Conservation (phyloP, 768 basidiomycete genomes). For the Coprinopsis marcescibilis region DNA sequence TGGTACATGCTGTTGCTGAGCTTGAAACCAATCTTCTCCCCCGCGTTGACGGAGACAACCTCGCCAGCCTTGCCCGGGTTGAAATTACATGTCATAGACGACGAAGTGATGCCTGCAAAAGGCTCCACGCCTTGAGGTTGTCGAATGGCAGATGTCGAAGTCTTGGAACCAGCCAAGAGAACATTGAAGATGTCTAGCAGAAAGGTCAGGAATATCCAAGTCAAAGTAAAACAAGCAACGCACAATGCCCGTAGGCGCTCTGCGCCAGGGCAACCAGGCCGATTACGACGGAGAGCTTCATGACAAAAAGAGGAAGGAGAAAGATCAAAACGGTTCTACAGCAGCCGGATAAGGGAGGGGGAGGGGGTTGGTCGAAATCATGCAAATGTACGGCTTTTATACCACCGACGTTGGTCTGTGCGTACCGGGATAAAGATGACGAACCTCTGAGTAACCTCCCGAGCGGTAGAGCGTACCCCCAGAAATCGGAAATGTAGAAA, state of each 20-base stretch:
- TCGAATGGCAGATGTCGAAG: conserved; percentile 20
- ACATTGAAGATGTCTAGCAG: conserved; percentile 20
- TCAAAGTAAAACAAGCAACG: background rate
- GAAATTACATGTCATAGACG: conserved; percentile 24
- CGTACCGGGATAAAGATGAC: too few relatives aligned
- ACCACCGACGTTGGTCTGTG: too few relatives aligned
- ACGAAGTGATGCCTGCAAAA: conserved; percentile 16
- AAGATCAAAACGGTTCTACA: too few relatives aligned
- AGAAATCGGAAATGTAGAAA: too few relatives aligned
- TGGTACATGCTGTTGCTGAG: conserved; percentile 21
- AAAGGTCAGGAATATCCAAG: background rate
- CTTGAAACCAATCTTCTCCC: conserved; percentile 25
- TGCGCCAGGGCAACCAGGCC: conserved; percentile 9
- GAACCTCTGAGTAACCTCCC: too few relatives aligned
- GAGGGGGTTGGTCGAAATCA: background rate
- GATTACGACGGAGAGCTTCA: conserved; percentile 10
- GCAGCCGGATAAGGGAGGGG: background rate
- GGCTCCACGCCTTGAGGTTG: conserved; percentile 21
- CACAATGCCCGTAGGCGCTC: conserved; percentile 12
- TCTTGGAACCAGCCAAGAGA: conserved; percentile 14
- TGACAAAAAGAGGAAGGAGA: background rate
- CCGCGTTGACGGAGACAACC: conserved; percentile 24
- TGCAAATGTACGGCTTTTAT: too few relatives aligned
- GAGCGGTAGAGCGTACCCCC: too few relatives aligned
- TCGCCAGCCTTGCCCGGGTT: conserved; percentile 20